Percentiles rank a stretch among this genome's conserved stretches.
Evolutionary conservation across 2,329 filamentous ascomycete genomes (phyloP).

Genomic region (Xylaria digitata): DNA sequence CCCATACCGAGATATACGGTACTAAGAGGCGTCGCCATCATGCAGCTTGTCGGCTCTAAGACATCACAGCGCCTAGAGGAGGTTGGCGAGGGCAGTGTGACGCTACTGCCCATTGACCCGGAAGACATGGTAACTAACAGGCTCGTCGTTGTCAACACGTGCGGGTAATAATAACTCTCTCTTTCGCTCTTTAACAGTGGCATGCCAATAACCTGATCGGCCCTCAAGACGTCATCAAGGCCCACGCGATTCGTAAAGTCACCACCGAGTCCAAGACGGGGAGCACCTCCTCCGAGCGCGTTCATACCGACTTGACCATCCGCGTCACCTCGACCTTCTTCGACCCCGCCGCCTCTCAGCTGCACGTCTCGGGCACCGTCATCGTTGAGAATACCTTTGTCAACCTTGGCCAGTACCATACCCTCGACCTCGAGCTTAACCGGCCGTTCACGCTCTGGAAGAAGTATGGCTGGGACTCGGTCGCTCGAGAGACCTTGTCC

Average conservation of each 20-base stretch:
- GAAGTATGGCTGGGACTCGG: conserved; percentile 86
- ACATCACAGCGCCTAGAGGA: conserved; percentile 53
- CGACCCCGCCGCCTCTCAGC: conserved; percentile 64
- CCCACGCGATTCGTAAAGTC: conserved; percentile 68
- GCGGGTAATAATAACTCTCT: conserved; percentile 15
- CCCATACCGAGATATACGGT: too few species aligned
- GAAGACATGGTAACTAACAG: conserved; percentile 54
- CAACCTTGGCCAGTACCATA: conserved; percentile 67
- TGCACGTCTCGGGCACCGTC: conserved; percentile 68
- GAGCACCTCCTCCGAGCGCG: conserved; percentile 60
- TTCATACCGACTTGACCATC: conserved; percentile 69
- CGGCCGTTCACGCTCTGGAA: conserved; percentile 91
- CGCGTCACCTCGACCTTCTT: conserved; percentile 68
- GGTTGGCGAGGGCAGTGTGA: conserved; percentile 54
- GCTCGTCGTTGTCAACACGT: conserved; percentile 8
- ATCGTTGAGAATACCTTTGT: conserved; percentile 65
- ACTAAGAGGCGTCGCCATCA: conserved; percentile 35
- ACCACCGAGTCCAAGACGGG: conserved; percentile 59
- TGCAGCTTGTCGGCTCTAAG: conserved; percentile 56
- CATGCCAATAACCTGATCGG: conserved; percentile 71
- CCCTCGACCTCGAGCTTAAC: conserved; percentile 84
- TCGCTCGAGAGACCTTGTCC: conserved; percentile 80
- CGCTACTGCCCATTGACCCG: conserved; percentile 56
- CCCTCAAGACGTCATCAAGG: conserved; percentile 64
- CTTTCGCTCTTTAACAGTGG: conserved; percentile 54